These are phyloP conservation scores for Phyllosticta capitalensis DNA, from an alignment of 2,329 filamentous ascomycete genomes.

Conservation along the genomic window DNA sequence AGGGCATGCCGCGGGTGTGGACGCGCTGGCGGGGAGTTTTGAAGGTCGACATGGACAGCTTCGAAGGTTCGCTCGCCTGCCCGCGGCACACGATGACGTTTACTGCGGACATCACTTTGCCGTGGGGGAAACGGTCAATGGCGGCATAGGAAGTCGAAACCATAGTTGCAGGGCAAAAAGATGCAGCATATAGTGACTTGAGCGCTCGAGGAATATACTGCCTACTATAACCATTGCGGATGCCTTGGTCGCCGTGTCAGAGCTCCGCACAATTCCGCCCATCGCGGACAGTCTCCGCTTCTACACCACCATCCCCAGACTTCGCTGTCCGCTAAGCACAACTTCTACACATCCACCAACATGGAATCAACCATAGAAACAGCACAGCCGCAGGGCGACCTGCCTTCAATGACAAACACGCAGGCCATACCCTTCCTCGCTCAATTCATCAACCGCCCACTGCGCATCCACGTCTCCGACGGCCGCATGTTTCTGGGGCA, in stretches of 20 bases:
- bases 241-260: background rate
- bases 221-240: background rate
- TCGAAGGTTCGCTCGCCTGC: background rate
- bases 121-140: no score
- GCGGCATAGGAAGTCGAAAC: no score
- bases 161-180: no score
- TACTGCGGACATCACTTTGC: background rate
- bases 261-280: background rate
- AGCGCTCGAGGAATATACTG: background rate
- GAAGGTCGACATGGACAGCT: background rate
- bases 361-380: background rate
- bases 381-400: background rate
- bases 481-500: constrained; percentile 79
- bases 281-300: background rate
- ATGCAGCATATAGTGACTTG: no score
- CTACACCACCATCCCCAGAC: background rate
- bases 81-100: background rate
- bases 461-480: constrained; percentile 74
- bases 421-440: constrained; percentile 49
- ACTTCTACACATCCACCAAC: background rate
- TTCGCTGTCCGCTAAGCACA: background rate
- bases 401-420: constrained; percentile 15
- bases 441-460: constrained; percentile 64
- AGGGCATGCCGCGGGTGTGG: background rate
- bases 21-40: background rate